These are phyloP conservation scores for Penicillium sp. DNA, from an alignment of 2,329 filamentous ascomycete genomes.

Conservation along the genomic window DNA sequence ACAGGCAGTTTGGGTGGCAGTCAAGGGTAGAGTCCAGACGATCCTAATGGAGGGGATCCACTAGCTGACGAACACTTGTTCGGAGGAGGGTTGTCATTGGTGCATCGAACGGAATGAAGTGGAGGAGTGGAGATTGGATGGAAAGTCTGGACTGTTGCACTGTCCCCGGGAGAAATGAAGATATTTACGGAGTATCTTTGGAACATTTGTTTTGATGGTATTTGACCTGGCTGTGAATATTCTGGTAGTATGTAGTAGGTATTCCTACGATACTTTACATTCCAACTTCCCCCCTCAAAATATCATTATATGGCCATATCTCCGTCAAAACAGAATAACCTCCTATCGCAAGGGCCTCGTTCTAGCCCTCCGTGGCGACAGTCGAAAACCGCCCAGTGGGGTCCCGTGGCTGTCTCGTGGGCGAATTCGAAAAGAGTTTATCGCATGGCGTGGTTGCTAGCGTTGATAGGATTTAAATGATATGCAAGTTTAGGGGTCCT, in stretches of 20 bases:
- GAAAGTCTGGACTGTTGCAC: constrained; percentile 11
- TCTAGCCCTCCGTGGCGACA: constrained; percentile 7
- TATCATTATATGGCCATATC: no score
- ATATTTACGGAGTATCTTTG: background rate
- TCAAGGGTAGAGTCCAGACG: constrained; percentile 18
- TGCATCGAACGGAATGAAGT: constrained; percentile 1
- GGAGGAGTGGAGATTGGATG: constrained; percentile 11
- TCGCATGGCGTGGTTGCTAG: constrained; percentile 5
- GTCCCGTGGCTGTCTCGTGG: constrained; percentile 8
- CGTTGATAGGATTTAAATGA: constrained; percentile 1
- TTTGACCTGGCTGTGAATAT: no score
- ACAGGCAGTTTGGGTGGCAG: constrained; percentile 10
- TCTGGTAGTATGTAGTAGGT: no score
- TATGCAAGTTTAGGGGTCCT: constrained; percentile 1
- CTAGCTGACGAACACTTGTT: constrained; percentile 26
- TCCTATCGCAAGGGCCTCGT: constrained; percentile 7
- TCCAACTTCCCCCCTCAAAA: background rate
- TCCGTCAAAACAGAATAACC: background rate
- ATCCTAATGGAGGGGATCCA: constrained; percentile 22
- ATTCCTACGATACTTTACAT: no score
- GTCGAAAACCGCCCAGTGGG: constrained; percentile 11
- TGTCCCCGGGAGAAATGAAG: background rate
- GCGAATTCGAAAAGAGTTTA: background rate
- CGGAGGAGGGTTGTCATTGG: constrained; percentile 10
- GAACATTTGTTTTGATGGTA: no score